Conservation (phyloP, 305 asterid species). For the Plantago coronopus region DNA sequence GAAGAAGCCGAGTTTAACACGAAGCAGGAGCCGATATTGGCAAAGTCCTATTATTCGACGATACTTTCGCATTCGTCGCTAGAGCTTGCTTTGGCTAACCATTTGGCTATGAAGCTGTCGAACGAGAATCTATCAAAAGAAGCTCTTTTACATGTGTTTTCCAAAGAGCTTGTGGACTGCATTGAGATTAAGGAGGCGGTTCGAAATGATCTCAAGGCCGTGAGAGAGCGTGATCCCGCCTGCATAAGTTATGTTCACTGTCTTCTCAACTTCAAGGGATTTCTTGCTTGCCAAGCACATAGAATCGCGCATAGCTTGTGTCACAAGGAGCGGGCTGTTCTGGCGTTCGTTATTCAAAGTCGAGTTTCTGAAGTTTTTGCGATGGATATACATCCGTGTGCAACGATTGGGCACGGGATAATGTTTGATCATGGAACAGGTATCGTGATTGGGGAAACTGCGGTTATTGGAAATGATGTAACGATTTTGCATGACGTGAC, state of each 20-base stretch:
- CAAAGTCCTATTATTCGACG: slow-evolving; percentile 26
- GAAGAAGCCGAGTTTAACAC: slow-evolving; percentile 27
- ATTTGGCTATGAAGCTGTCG: slow-evolving; percentile 32
- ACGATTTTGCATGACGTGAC: slow-evolving; percentile 48
- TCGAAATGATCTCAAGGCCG: slow-evolving; percentile 36
- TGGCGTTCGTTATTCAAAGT: slow-evolving; percentile 39
- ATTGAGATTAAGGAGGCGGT: slow-evolving; percentile 24
- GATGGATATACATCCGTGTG: slow-evolving; percentile 50
- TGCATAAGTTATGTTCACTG: slow-evolving; percentile 38
- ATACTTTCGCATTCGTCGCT: slow-evolving; percentile 34
- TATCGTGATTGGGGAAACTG: slow-evolving; percentile 57
- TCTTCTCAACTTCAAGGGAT: slow-evolving; percentile 44
- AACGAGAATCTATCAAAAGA: slow-evolving; percentile 25
- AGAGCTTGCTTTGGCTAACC: slow-evolving; percentile 35
- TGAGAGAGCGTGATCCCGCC: slow-evolving; percentile 45
- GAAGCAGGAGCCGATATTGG: slow-evolving; percentile 36
- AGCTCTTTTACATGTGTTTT: slow-evolving; percentile 32
- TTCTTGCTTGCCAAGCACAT: slow-evolving; percentile 40
- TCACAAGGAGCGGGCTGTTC: slow-evolving; percentile 28
- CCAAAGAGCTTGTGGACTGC: slow-evolving; percentile 17
- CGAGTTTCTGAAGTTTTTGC: slow-evolving; percentile 46
- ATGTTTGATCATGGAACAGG: slow-evolving; percentile 53
- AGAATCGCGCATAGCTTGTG: slow-evolving; percentile 41
- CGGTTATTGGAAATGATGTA: slow-evolving; percentile 42
- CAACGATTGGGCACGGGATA: slow-evolving; percentile 38